phyloP scores from a whole-genome alignment of 139 green algal genomes.

The Chlorella sp. region DNA sequence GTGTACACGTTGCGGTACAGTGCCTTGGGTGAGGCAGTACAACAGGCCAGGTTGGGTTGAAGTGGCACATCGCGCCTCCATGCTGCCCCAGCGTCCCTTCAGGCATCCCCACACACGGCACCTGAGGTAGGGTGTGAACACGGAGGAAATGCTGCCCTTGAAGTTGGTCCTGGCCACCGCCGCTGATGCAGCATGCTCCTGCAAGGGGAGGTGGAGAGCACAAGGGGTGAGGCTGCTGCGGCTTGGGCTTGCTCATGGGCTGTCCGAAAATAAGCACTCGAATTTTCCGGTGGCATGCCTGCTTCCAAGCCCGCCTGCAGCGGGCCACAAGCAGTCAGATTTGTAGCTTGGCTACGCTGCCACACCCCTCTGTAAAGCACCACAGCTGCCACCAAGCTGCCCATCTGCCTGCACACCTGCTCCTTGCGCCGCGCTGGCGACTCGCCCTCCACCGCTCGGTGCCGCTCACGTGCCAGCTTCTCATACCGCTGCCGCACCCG shows the following conservation, averaged over 20 bases:
- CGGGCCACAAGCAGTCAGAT: too few species aligned
- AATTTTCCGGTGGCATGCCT: neutral
- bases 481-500: slow-evolving; percentile 50
- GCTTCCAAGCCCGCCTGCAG: too few species aligned
- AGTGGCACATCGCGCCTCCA: neutral
- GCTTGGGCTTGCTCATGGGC: neutral
- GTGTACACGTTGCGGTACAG: too few species aligned
- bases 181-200: slow-evolving; percentile 43
- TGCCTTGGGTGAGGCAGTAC: too few species aligned
- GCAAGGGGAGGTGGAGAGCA: neutral
- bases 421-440: slow-evolving; percentile 29
- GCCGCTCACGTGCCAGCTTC: slow-evolving; percentile 47
- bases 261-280: too few species aligned
- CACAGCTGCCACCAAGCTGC: neutral
- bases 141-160: slow-evolving; percentile 74
- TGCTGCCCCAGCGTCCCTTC: neutral
- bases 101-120: neutral
- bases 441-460: slow-evolving; percentile 14
- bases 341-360: neutral
- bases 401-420: slow-evolving; percentile 1
- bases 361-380: neutral
- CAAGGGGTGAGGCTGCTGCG: neutral
- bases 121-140: slow-evolving; percentile 82
- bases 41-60: neutral
- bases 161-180: slow-evolving; percentile 69